phyloP scores from a whole-genome alignment of 495 filamentous ascomycete species.

The Talaromyces proteolyticus region DNA sequence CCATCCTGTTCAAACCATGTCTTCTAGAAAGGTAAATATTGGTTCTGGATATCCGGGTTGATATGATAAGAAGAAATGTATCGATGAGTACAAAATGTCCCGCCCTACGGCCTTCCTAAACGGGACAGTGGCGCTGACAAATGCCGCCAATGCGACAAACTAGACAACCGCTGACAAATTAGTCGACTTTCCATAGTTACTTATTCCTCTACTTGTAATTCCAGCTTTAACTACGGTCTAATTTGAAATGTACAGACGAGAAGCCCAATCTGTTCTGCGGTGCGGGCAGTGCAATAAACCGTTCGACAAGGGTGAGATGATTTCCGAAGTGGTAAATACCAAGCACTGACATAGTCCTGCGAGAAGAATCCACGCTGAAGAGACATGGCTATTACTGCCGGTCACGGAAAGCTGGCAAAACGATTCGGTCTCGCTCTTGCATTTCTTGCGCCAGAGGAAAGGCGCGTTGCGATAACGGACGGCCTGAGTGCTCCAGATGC shows the following conservation, averaged over 20 bases:
- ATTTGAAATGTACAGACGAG: constrained; percentile 23
- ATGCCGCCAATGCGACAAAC: constrained; percentile 12
- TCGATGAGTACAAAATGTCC: constrained; percentile 27
- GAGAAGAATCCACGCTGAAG: constrained; percentile 34
- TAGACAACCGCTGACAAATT: too few species aligned
- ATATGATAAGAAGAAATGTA: not conserved
- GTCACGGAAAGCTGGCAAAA: constrained; percentile 22
- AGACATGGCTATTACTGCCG: constrained; percentile 45
- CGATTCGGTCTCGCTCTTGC: constrained; percentile 29
- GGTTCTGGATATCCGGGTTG: too few species aligned
- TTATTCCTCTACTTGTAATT: not conserved
- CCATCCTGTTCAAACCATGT: too few species aligned
- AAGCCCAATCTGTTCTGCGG: constrained; percentile 27
- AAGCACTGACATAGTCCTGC: constrained; percentile 14
- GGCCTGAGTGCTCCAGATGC: constrained; percentile 37
- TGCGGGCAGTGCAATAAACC: constrained; percentile 35
- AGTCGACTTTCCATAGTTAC: too few species aligned
- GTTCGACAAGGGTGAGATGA: constrained; percentile 33
- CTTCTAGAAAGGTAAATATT: too few species aligned
- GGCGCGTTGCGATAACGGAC: constrained; percentile 32
- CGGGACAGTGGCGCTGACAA: constrained; percentile 22
- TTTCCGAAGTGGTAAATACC: too few species aligned
- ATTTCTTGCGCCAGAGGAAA: constrained; percentile 33
- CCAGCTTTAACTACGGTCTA: constrained; percentile 11
- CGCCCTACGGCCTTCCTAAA: constrained; percentile 16